Evolutionary conservation across 192 early-diverging fungal species (phyloP), one percentile per base, ranked within the genome.

Genomic region (Coemansia sp.): DNA sequence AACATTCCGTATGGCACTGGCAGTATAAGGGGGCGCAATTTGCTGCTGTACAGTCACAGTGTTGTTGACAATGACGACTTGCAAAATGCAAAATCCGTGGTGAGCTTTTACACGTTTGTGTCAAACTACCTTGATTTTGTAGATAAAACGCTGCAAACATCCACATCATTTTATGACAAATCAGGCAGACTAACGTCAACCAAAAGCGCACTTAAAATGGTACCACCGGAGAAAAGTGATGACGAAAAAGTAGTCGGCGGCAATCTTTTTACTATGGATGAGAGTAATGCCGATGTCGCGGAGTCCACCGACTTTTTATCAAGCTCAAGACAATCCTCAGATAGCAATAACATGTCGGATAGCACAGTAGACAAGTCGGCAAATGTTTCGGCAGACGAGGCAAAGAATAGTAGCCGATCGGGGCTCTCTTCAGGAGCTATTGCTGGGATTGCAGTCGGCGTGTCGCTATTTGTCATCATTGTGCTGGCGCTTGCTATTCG

Each of bases 71-170:
- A 46, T 27, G 32, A 40, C 11, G 24, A 49, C 11, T 29, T 56
- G 18, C 42, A 54, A 0, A 27, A 24, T 6, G 32, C 45, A n/a
- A 48, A 42, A 28, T 30, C 48, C 3, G 33, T 35, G 3, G 18
- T 64, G n/a, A 53, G 59, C 38, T 59, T 59, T 38, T 71, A 71
- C 45, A 71, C 62, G 23, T 2, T 50, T 28, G 33, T 71, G 1
- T 24, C 51, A 1, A 29, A 55, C 28, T 64, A 60, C 23, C 30
- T 50, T 16, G 31, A 25, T 9, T 71, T 71, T 71, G 68, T 62
- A 12, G 9, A 24, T 0, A 2, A 24, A 7, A 8, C 18, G 12
- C 38, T 56, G 16, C 14, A 25, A 1, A 50, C 27, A 14, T 12
- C 8, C 27, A 50, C 28, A 5, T 9, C 4, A 6, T 50, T 28